Evolutionary conservation across 1,139 yeast genomes (phyloP).

Genomic region (Nakaseomyces nivariensis): DNA sequence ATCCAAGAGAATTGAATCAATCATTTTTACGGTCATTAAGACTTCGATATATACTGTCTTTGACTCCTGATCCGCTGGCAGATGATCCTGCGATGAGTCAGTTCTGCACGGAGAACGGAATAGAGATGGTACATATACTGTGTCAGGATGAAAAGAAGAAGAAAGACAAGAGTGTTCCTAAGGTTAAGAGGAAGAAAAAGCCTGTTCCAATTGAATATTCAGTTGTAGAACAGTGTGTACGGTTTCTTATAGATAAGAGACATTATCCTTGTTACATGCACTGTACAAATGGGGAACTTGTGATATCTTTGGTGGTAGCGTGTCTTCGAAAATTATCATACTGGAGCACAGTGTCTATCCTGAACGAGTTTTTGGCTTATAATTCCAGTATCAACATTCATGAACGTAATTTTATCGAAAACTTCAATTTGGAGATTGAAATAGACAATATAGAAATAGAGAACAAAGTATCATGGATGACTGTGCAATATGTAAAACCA

Average conservation of each 20-base stretch:
- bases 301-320: slow-evolving; percentile 74
- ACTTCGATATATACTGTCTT: slow-evolving; percentile 63
- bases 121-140: slow-evolving; percentile 50
- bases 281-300: slow-evolving; percentile 84
- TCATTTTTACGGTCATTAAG: slow-evolving; percentile 60
- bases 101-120: slow-evolving; percentile 39
- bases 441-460: slow-evolving; percentile 28
- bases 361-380: slow-evolving; percentile 73
- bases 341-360: slow-evolving; percentile 85
- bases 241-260: slow-evolving; percentile 48
- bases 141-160: slow-evolving; percentile 39
- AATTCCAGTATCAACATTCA: slow-evolving; percentile 73
- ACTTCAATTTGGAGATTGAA: slow-evolving; percentile 55
- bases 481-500: slow-evolving; percentile 11
- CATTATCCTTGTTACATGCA: slow-evolving; percentile 71
- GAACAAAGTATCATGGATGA: slow-evolving; percentile 28
- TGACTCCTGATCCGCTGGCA: slow-evolving; percentile 64
- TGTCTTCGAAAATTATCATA: slow-evolving; percentile 74
- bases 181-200: slow-evolving; percentile 65
- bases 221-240: slow-evolving; percentile 49
- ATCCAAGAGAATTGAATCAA: slow-evolving; percentile 67
- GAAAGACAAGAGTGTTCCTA: slow-evolving; percentile 29
- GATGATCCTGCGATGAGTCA: slow-evolving; percentile 14
- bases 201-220: slow-evolving; percentile 69
- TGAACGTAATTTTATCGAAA: slow-evolving; percentile 76